Conservation (phyloP, 2,329 filamentous ascomycete genomes). For the Cladophialophora immunda region DNA sequence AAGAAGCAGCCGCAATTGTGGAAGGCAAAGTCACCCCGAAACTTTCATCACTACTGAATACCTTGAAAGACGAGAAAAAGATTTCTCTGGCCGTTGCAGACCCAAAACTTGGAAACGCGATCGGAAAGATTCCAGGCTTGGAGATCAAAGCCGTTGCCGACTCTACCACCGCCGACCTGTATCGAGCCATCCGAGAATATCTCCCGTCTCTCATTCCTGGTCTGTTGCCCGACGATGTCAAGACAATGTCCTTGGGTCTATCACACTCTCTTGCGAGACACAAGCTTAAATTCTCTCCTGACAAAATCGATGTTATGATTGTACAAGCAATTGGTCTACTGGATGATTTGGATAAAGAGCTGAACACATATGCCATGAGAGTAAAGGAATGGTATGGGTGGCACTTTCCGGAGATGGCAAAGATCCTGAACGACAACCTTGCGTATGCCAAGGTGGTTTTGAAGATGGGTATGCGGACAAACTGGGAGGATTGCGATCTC, state of each 20-base stretch:
- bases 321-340: slow-evolving; percentile 94
- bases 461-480: slow-evolving; percentile 86
- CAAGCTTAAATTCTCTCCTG: slow-evolving; percentile 97
- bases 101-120: slow-evolving; percentile 87
- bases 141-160: slow-evolving; percentile 86
- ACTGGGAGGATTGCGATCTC: slow-evolving; percentile 78
- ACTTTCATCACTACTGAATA: slow-evolving; percentile 81
- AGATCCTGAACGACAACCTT: slow-evolving; percentile 96
- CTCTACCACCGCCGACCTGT: slow-evolving; percentile 83
- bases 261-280: slow-evolving; percentile 96
- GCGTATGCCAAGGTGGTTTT: slow-evolving; percentile 91
- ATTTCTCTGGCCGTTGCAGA: slow-evolving; percentile 93
- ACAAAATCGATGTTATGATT: slow-evolving; percentile 99
- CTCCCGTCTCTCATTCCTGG: slow-evolving; percentile 90
- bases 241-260: slow-evolving; percentile 94
- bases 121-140: slow-evolving; percentile 88
- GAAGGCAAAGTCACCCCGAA: slow-evolving; percentile 95
- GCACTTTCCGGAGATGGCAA: slow-evolving; percentile 98
- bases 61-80: slow-evolving; percentile 97
- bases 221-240: slow-evolving; percentile 82
- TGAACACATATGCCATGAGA: slow-evolving; percentile 98
- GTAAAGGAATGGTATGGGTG: slow-evolving; percentile 99
- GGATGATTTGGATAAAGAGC: slow-evolving; percentile 97
- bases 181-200: slow-evolving; percentile 92
- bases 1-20: slow-evolving; percentile 86